Percentiles rank a stretch among this genome's conserved stretches.
Conservation (phyloP, 202 grass and related monocot species). For the Elaeis oleifera region DNA sequence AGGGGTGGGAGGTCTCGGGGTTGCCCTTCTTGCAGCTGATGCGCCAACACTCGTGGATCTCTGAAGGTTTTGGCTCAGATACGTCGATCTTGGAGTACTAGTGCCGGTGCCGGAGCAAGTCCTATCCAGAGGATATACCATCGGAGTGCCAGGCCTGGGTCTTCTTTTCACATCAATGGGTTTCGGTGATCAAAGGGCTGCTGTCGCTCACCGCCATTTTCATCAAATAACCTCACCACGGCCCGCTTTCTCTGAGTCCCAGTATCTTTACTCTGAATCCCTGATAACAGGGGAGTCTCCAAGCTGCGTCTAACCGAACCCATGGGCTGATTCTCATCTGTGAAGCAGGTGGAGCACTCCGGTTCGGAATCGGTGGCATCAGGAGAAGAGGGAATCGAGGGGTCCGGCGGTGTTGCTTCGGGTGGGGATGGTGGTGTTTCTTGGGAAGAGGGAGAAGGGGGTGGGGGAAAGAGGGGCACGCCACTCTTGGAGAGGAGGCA, state of each 20-base stretch:
- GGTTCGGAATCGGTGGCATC: slow-evolving; percentile 7
- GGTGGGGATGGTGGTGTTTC: background rate
- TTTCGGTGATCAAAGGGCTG: slow-evolving; percentile 5
- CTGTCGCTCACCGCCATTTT: slow-evolving; percentile 26
- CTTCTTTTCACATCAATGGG: slow-evolving; percentile 1
- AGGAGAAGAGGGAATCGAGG: background rate
- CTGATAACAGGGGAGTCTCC: slow-evolving; percentile 12
- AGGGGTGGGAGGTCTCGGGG: slow-evolving; percentile 33
- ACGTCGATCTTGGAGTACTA: background rate
- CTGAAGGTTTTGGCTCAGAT: background rate
- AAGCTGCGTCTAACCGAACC: slow-evolving; percentile 1
- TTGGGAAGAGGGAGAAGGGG: slow-evolving; percentile 20
- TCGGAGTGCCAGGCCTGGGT: slow-evolving; percentile 28
- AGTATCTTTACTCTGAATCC: background rate
- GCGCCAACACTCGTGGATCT: slow-evolving; percentile 6
- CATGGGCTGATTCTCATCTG: slow-evolving; percentile 53
- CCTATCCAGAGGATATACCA: background rate
- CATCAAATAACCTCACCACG: slow-evolving; percentile 61
- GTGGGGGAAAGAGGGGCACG: slow-evolving; percentile 33
- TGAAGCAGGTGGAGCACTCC: slow-evolving; percentile 34
- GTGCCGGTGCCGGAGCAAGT: background rate
- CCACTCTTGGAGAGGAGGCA: slow-evolving; percentile 16
- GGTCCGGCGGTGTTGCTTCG: background rate
- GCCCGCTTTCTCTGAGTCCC: slow-evolving; percentile 33
- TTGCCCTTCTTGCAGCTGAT: slow-evolving; percentile 13